Percentiles rank a stretch among this genome's conserved stretches.
phyloP scores from a whole-genome alignment of 495 filamentous ascomycete species.

The Aspergillus diversus region DNA sequence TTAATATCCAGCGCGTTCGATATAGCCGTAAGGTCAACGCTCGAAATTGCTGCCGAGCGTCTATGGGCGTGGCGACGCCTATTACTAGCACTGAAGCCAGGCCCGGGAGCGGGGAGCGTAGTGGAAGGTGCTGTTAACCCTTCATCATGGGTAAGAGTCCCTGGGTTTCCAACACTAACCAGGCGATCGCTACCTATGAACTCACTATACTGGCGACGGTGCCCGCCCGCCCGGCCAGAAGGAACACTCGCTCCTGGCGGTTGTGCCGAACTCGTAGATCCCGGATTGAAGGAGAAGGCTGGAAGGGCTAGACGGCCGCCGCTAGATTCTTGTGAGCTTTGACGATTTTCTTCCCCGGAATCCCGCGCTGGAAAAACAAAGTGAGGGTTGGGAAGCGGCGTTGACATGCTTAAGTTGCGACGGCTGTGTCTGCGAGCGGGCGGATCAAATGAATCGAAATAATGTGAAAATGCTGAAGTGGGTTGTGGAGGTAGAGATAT shows the following conservation, averaged over 20 bases:
- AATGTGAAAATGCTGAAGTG: conserved; percentile 36
- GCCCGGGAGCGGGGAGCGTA: conserved; percentile 50
- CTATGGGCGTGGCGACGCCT: conserved; percentile 80
- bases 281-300: conserved; percentile 69
- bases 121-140: conserved; percentile 47
- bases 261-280: conserved; percentile 35
- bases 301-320: conserved; percentile 53
- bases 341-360: conserved; percentile 25
- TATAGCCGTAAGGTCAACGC: conserved; percentile 76
- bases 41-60: conserved; percentile 85
- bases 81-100: conserved; percentile 43
- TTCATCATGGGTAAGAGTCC: conserved; percentile 60
- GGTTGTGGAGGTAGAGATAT: conserved; percentile 46
- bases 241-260: conserved; percentile 35
- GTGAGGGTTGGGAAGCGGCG: conserved; percentile 67
- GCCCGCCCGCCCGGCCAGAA: conserved; percentile 52
- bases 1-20: conserved; percentile 57
- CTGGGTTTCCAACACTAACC: conserved; percentile 58
- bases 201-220: conserved; percentile 76
- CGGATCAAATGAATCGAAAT: conserved; percentile 34
- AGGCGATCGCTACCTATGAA: conserved; percentile 76
- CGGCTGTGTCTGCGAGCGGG: conserved; percentile 28
- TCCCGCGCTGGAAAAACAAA: conserved; percentile 69
- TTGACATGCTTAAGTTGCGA: conserved; percentile 38
- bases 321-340: conserved; percentile 21